These are phyloP conservation scores for Calycina herbarum DNA, from an alignment of 2,329 filamentous ascomycete genomes.

Conservation along the genomic window DNA sequence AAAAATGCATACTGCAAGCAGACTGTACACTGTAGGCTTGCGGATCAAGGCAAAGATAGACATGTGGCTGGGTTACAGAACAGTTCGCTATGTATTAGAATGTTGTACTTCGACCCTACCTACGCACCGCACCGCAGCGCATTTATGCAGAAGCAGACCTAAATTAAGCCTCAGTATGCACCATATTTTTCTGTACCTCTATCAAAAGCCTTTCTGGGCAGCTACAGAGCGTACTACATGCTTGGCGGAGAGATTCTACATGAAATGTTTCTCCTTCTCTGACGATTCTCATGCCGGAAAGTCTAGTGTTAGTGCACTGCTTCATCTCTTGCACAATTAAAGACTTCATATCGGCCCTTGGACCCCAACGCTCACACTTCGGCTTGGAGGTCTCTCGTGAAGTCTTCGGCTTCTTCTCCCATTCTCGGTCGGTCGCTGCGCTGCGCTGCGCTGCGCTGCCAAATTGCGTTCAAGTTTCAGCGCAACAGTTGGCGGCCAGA, in stretches of 20 bases:
- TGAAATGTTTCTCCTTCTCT: background rate
- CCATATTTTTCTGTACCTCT: no score
- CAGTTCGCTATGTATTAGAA: background rate
- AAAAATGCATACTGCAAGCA: background rate
- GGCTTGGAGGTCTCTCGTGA: background rate
- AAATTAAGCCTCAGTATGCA: background rate
- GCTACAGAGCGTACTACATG: background rate
- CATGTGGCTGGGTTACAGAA: background rate
- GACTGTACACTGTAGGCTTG: background rate
- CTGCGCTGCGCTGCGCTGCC: background rate
- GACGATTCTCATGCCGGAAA: background rate
- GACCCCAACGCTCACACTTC: background rate
- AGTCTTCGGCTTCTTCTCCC: background rate
- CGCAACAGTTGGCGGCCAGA: no score
- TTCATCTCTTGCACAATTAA: background rate
- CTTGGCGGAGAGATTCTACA: background rate
- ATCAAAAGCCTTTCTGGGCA: background rate
- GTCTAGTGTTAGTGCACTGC: background rate
- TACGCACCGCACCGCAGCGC: background rate
- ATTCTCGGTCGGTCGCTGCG: background rate
- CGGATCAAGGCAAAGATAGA: background rate
- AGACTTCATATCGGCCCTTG: background rate
- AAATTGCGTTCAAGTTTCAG: background rate
- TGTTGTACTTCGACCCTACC: conserved; percentile 2
- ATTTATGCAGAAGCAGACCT: background rate